phyloP scores from a whole-genome alignment of 2,329 filamentous ascomycete genomes.

The Botrytis pseudocinerea region DNA sequence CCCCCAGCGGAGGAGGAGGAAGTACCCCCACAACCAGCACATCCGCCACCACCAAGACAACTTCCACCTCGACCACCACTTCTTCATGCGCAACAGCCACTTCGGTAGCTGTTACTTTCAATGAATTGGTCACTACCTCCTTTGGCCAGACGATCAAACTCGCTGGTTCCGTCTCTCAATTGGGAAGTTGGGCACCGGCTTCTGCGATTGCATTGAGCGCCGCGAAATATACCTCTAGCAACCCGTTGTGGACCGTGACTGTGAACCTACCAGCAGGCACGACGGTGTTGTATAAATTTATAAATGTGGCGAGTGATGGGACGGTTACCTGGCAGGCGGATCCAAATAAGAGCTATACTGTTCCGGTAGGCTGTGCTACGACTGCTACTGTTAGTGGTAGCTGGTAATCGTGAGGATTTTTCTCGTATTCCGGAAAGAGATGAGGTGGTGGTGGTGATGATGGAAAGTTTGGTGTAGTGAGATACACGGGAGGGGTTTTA shows the following conservation, averaged over 20 bases:
- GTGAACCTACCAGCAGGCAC: slow-evolving; percentile 57
- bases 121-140: slow-evolving; percentile 56
- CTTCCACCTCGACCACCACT: slow-evolving; percentile 37
- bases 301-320: slow-evolving; percentile 57
- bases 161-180: slow-evolving; percentile 56
- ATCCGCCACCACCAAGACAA: slow-evolving; percentile 24
- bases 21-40: slow-evolving; percentile 23
- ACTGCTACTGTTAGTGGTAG: slow-evolving; percentile 31
- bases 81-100: slow-evolving; percentile 45
- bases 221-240: slow-evolving; percentile 55
- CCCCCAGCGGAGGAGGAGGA: slow-evolving; percentile 31
- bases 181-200: slow-evolving; percentile 63
- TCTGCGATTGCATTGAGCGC: slow-evolving; percentile 59
- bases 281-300: slow-evolving; percentile 67
- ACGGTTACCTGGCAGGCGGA: slow-evolving; percentile 65
- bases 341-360: slow-evolving; percentile 37
- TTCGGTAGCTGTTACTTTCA: slow-evolving; percentile 62
- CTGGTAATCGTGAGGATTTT: slow-evolving; percentile 28
- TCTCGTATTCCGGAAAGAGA: neutral
- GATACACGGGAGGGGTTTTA: neutral
- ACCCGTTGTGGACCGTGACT: slow-evolving; percentile 62
- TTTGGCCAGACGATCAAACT: slow-evolving; percentile 67
- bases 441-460: neutral
- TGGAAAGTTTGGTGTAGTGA: neutral
- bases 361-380: slow-evolving; percentile 35